These are phyloP conservation scores for Kodamaea fungicola DNA, from an alignment of 1,139 yeast species.

Conservation along the genomic window DNA sequence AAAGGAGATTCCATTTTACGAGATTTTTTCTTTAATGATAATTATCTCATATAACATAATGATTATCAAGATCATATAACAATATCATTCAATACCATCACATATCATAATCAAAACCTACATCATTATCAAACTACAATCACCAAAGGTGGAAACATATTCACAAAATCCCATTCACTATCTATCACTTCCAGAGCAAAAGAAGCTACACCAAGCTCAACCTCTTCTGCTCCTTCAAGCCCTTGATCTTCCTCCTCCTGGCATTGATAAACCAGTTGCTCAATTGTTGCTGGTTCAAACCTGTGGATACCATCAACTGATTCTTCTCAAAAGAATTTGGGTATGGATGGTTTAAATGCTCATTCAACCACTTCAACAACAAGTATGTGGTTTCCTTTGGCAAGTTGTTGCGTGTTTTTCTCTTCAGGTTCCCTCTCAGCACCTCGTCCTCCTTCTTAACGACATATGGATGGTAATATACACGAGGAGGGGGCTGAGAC, in stretches of 20 bases:
- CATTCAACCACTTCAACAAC: conserved; percentile 77
- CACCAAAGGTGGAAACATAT: too few relatives aligned
- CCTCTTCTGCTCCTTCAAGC: conserved; percentile 39
- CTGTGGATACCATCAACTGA: conserved; percentile 76
- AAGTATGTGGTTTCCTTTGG: conserved; percentile 88
- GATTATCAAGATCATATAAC: too few relatives aligned
- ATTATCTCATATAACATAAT: too few relatives aligned
- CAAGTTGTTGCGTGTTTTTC: conserved; percentile 68
- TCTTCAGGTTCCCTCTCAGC: conserved; percentile 11
- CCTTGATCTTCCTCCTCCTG: conserved; percentile 73
- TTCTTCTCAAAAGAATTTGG: conserved; percentile 89
- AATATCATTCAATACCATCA: too few relatives aligned
- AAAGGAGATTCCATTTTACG: too few relatives aligned
- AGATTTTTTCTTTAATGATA: too few relatives aligned
- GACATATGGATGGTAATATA: conserved; percentile 1
- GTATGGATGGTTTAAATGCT: conserved; percentile 87
- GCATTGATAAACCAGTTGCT: conserved; percentile 98
- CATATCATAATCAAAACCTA: too few relatives aligned
- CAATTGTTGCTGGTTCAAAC: conserved; percentile 84
- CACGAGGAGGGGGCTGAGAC: conserved; percentile 13
- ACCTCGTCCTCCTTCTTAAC: conserved; percentile 5
- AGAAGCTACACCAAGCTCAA: conserved; percentile 16
- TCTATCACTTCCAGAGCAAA: too few relatives aligned
- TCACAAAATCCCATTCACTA: too few relatives aligned
- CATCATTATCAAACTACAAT: too few relatives aligned